Evolutionary conservation across 2,329 filamentous ascomycete species (phyloP).

Genomic region (Penicillium freii): DNA sequence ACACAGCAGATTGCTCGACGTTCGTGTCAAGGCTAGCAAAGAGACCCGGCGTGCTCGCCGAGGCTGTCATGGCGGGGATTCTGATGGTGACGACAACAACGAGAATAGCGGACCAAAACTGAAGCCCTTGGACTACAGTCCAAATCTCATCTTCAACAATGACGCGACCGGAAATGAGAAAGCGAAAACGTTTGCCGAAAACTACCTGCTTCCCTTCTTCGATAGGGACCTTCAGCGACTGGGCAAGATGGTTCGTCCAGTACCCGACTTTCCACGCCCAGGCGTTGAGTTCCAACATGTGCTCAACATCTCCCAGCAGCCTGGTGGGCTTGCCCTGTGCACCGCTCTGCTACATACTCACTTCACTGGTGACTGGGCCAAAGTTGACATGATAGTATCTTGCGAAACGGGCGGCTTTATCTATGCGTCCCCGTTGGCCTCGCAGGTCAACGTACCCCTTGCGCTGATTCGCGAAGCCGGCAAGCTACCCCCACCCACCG

Average conservation of each 20-base stretch:
- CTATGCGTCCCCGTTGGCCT: constrained; percentile 54
- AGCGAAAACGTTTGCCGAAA: constrained; percentile 44
- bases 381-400: constrained; percentile 48
- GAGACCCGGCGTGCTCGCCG: constrained; percentile 31
- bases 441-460: constrained; percentile 44
- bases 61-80: background rate
- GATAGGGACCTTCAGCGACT: constrained; percentile 49
- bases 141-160: constrained; percentile 55
- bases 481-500: constrained; percentile 58
- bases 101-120: background rate
- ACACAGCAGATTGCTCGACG: constrained; percentile 53
- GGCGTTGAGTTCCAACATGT: constrained; percentile 59
- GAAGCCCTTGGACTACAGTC: constrained; percentile 32
- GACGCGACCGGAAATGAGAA: constrained; percentile 43
- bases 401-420: constrained; percentile 60
- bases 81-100: background rate
- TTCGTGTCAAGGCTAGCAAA: constrained; percentile 48
- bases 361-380: constrained; percentile 50
- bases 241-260: constrained; percentile 49
- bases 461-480: constrained; percentile 55
- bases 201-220: constrained; percentile 48
- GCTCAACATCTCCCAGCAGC: constrained; percentile 54
- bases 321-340: constrained; percentile 53
- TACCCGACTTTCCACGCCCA: constrained; percentile 52
- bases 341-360: constrained; percentile 50